phyloP scores from a whole-genome alignment of 257 asterid species.

The Solanum medicagineum region DNA sequence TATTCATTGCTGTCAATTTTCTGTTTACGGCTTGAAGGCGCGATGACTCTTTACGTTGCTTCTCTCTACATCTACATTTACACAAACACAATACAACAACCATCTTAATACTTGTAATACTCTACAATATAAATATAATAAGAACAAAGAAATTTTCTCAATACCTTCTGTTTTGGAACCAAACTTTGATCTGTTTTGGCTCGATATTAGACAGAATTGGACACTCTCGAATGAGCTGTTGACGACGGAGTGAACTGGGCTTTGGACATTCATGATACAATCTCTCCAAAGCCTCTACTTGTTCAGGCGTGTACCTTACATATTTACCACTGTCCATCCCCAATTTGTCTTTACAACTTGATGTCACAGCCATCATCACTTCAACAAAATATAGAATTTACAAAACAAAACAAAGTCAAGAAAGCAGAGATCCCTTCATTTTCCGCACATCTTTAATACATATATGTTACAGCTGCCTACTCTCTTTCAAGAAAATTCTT shows the following conservation, averaged over 20 bases:
- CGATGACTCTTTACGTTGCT: slow-evolving; percentile 89
- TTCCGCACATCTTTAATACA: background rate
- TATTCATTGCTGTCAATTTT: slow-evolving; percentile 87
- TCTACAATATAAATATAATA: background rate
- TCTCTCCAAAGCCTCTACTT: slow-evolving; percentile 93
- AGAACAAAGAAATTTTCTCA: background rate
- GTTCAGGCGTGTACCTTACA: slow-evolving; percentile 97
- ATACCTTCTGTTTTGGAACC: slow-evolving; percentile 98
- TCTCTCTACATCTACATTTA: slow-evolving; percentile 71
- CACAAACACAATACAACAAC: background rate
- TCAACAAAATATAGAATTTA: slow-evolving; percentile 7
- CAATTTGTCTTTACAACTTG: slow-evolving; percentile 58
- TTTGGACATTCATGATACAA: slow-evolving; percentile 90
- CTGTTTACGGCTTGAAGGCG: slow-evolving; percentile 88
- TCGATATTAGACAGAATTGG: slow-evolving; percentile 85
- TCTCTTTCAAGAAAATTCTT: background rate
- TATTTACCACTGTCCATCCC: slow-evolving; percentile 78
- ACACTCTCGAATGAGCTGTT: slow-evolving; percentile 85
- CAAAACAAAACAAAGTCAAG: background rate
- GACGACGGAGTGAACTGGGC: slow-evolving; percentile 90
- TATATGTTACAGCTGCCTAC: background rate
- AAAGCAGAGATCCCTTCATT: background rate
- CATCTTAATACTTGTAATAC: background rate
- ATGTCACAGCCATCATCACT: slow-evolving; percentile 85
- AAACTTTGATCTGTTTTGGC: slow-evolving; percentile 98